Evolutionary conservation across 2,329 filamentous ascomycete genomes (phyloP).

Genomic region (Epichloe coenophiala): DNA sequence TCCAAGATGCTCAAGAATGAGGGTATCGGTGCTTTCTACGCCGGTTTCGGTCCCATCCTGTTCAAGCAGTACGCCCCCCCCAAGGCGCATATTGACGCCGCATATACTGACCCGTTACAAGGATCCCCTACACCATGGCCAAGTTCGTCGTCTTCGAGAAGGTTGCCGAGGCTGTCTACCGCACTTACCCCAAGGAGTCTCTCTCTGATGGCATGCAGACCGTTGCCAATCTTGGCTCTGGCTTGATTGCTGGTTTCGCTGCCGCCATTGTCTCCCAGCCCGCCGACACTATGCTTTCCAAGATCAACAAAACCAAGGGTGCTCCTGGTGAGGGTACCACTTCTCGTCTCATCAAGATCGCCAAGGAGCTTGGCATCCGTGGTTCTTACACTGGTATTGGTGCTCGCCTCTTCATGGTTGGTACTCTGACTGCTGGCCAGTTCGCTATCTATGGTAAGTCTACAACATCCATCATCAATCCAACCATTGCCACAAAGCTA

Average conservation of each 20-base stretch:
- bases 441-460: conserved; percentile 65
- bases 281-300: conserved; percentile 85
- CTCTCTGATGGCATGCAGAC: conserved; percentile 60
- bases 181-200: conserved; percentile 53
- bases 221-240: conserved; percentile 57
- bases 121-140: conserved; percentile 86
- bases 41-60: conserved; percentile 75
- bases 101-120: conserved; percentile 17
- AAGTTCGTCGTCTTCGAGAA: conserved; percentile 94
- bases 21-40: conserved; percentile 79
- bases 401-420: conserved; percentile 51
- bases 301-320: conserved; percentile 94
- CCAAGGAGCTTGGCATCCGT: conserved; percentile 66
- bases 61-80: conserved; percentile 35
- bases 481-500: not conserved
- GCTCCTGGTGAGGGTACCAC: conserved; percentile 73
- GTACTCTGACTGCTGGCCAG: conserved; percentile 65
- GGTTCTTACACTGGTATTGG: conserved; percentile 73
- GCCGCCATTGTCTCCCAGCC: conserved; percentile 80
- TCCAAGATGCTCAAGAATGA: conserved; percentile 71
- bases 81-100: not conserved
- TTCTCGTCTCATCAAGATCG: conserved; percentile 76
- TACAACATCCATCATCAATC: not conserved
- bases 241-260: conserved; percentile 54
- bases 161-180: conserved; percentile 63